phyloP scores from a whole-genome alignment of 2,329 filamentous ascomycete genomes.

The Cyphellophora europaea region DNA sequence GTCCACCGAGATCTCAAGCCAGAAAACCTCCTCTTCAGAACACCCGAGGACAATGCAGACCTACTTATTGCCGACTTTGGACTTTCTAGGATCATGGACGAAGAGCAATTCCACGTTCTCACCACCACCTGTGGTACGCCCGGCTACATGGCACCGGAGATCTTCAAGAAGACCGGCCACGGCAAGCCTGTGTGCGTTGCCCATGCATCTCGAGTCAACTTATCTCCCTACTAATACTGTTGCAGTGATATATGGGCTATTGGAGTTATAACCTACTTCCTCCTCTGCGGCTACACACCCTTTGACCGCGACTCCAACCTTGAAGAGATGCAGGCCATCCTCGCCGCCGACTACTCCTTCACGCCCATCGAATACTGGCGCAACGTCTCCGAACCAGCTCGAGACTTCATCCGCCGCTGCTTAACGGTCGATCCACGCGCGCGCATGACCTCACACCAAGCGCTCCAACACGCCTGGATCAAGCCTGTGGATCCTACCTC shows the following conservation, averaged over 20 bases:
- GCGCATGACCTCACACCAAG: conserved; percentile 84
- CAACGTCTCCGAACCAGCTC: conserved; percentile 73
- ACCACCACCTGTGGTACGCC: conserved; percentile 97
- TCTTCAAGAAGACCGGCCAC: conserved; percentile 97
- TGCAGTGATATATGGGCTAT: conserved; percentile 86
- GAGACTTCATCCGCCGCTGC: conserved; percentile 87
- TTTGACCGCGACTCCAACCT: conserved; percentile 96
- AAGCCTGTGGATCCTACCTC: conserved; percentile 40
- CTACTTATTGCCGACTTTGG: conserved; percentile 96
- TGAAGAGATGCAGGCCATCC: conserved; percentile 98
- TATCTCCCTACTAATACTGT: conserved; percentile 3
- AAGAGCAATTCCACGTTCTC: conserved; percentile 94
- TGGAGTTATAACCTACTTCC: conserved; percentile 96
- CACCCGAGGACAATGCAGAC: conserved; percentile 95
- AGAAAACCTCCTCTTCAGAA: conserved; percentile 92
- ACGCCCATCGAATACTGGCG: conserved; percentile 95
- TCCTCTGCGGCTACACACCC: conserved; percentile 94
- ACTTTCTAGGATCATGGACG: conserved; percentile 93
- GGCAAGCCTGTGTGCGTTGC: conserved; percentile 81
- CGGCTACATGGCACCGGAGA: conserved; percentile 98
- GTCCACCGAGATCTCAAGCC: conserved; percentile 97
- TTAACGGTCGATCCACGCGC: conserved; percentile 79
- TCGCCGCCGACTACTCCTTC: conserved; percentile 93
- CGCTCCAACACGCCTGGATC: conserved; percentile 57
- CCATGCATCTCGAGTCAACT: conserved; percentile 2